A percentile compares a stretch with the other conserved stretches of the same genome.
These are phyloP conservation scores for Solanum neorickii DNA, from an alignment of 257 asterid genomes.

Conservation along the genomic window DNA sequence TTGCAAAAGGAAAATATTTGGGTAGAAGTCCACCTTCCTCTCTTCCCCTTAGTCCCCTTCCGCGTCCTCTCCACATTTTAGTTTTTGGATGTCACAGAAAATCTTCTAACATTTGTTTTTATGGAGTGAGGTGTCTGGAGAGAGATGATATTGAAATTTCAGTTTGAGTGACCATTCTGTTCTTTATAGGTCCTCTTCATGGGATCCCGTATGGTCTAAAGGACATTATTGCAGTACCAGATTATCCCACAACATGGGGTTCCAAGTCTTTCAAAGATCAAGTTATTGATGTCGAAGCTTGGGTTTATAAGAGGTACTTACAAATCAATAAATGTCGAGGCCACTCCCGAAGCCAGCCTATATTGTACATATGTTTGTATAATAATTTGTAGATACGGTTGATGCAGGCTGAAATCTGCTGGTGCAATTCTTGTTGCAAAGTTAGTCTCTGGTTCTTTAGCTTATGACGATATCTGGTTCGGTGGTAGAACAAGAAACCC, in stretches of 20 bases:
- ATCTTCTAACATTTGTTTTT: not conserved
- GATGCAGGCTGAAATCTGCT: conserved; percentile 63
- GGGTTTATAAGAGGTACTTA: conserved; percentile 84
- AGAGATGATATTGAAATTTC: not conserved
- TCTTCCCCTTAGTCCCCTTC: not conserved
- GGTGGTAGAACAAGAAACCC: conserved; percentile 97
- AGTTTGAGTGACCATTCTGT: not conserved
- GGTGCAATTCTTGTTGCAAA: conserved; percentile 91
- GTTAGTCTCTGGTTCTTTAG: conserved; percentile 80
- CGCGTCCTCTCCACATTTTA: not conserved
- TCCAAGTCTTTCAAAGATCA: conserved; percentile 62
- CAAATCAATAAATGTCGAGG: not conserved
- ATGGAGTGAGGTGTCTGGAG: not conserved
- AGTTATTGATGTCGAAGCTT: conserved; percentile 77
- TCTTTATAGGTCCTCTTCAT: conserved; percentile 74
- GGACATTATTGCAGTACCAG: conserved; percentile 87
- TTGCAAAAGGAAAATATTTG: conserved; percentile 50
- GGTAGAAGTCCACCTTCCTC: conserved; percentile 19
- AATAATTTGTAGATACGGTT: not conserved
- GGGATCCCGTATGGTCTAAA: conserved; percentile 94
- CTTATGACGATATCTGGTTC: conserved; percentile 93
- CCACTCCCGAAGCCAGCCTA: not conserved
- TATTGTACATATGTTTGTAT: not conserved
- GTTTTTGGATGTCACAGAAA: not conserved
- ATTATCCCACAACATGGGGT: conserved; percentile 93